Percentiles rank a stretch among this genome's conserved stretches.
Conservation (phyloP, 306 rosid species). For the Ammopiptanthus mongolicus region DNA sequence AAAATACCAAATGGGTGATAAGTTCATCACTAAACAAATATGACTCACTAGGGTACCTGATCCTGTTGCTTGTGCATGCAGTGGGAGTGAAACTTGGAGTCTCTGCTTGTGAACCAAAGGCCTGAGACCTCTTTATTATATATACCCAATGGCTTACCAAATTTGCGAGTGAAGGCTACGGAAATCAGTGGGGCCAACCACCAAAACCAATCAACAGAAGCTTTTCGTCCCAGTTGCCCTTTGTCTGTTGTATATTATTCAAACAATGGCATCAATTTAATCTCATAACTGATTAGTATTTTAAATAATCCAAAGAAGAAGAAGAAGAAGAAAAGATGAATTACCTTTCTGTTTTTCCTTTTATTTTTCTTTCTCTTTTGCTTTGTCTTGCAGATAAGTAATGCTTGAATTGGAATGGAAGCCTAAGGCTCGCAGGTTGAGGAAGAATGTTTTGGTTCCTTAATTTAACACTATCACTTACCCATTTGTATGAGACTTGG, state of each 20-base stretch:
- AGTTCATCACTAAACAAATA: not conserved
- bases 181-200: slow-evolving; percentile 37
- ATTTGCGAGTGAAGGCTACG: slow-evolving; percentile 64
- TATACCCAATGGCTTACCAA: slow-evolving; percentile 18
- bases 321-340: not conserved
- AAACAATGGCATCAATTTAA: slow-evolving; percentile 27
- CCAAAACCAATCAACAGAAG: slow-evolving; percentile 30
- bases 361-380: not conserved
- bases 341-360: not conserved
- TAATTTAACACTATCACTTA: slow-evolving; percentile 17
- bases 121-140: slow-evolving; percentile 50
- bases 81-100: slow-evolving; percentile 14
- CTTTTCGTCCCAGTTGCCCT: slow-evolving; percentile 21
- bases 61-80: slow-evolving; percentile 11
- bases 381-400: slow-evolving; percentile 44
- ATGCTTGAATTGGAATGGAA: slow-evolving; percentile 87
- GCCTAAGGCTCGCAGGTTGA: slow-evolving; percentile 33
- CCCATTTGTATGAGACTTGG: slow-evolving; percentile 22
- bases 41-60: slow-evolving; percentile 13
- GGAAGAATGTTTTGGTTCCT: slow-evolving; percentile 21
- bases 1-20: not conserved
- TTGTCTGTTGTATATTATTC: slow-evolving; percentile 19
- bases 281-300: slow-evolving; percentile 18
- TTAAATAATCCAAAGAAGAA: not conserved
- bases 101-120: slow-evolving; percentile 41